Conservation (phyloP, 2,329 filamentous ascomycete species). For the Aspergillus eucalypticola region DNA sequence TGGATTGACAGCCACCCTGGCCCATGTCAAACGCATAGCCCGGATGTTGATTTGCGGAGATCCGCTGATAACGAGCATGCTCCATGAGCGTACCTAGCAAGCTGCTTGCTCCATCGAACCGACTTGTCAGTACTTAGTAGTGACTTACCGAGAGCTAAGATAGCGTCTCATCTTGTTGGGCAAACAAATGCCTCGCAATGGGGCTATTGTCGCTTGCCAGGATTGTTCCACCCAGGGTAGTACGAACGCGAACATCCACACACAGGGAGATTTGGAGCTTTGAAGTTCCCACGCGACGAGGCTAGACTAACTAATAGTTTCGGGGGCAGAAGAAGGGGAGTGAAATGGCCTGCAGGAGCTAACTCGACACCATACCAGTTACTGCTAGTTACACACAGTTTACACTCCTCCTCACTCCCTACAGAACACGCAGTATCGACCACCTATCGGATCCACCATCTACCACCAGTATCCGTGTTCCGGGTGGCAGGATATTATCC, state of each 20-base stretch:
- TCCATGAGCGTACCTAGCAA: not conserved
- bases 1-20: not conserved
- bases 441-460: no score
- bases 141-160: not conserved
- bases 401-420: no score
- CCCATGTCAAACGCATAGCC: not conserved
- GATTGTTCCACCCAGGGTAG: not conserved
- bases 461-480: no score
- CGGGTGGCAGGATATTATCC: not conserved
- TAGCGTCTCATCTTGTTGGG: not conserved
- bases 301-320: not conserved
- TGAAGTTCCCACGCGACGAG: not conserved
- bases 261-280: not conserved
- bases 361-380: no score
- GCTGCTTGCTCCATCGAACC: not conserved
- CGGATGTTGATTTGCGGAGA: slow-evolving; percentile 5
- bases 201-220: not conserved
- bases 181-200: not conserved
- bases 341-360: not conserved
- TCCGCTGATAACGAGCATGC: not conserved
- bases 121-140: not conserved
- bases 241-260: not conserved
- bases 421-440: no score
- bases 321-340: not conserved
- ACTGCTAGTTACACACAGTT: no score